Evolutionary conservation across 2,329 filamentous ascomycete species (phyloP).

Genomic region (Aotearoamyces nothofagi): DNA sequence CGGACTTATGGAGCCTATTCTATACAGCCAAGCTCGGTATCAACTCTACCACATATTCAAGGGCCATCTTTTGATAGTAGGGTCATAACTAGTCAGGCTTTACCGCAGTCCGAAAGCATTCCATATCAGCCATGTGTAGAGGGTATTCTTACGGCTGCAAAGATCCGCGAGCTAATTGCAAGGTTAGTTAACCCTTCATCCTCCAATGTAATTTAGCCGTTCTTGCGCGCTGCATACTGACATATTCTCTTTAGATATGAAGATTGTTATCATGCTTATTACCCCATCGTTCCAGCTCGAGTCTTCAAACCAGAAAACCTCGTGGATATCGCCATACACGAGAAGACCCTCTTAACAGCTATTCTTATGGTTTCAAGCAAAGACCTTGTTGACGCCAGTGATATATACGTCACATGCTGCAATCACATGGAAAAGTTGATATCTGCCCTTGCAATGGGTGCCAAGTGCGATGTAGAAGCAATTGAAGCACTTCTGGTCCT

Average conservation of each 20-base stretch:
- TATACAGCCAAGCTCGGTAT: neutral
- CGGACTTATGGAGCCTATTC: neutral
- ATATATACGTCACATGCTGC: constrained; percentile 47
- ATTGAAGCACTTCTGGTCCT: constrained; percentile 53
- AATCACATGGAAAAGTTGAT: constrained; percentile 54
- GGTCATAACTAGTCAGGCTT: too few species aligned
- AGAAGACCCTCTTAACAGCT: constrained; percentile 51
- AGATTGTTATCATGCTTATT: constrained; percentile 51
- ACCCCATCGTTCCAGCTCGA: constrained; percentile 45
- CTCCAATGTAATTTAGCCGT: too few species aligned
- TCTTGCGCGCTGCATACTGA: constrained; percentile 26
- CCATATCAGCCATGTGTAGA: constrained; percentile 8
- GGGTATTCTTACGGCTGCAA: constrained; percentile 6
- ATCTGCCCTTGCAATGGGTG: constrained; percentile 48
- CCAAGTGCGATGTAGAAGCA: constrained; percentile 50
- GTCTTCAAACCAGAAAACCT: constrained; percentile 41
- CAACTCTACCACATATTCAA: neutral
- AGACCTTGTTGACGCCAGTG: constrained; percentile 46
- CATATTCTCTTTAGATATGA: constrained; percentile 46
- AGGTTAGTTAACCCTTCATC: constrained; percentile 2
- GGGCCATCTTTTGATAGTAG: too few species aligned
- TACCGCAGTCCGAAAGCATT: neutral
- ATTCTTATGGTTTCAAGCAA: constrained; percentile 55
- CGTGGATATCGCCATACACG: constrained; percentile 37
- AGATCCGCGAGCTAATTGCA: constrained; percentile 5